Percentiles rank a stretch among this genome's conserved stretches.
Evolutionary conservation across 2,329 filamentous ascomycete genomes (phyloP).

Genomic region (Torrubiellomyces zombiae): DNA sequence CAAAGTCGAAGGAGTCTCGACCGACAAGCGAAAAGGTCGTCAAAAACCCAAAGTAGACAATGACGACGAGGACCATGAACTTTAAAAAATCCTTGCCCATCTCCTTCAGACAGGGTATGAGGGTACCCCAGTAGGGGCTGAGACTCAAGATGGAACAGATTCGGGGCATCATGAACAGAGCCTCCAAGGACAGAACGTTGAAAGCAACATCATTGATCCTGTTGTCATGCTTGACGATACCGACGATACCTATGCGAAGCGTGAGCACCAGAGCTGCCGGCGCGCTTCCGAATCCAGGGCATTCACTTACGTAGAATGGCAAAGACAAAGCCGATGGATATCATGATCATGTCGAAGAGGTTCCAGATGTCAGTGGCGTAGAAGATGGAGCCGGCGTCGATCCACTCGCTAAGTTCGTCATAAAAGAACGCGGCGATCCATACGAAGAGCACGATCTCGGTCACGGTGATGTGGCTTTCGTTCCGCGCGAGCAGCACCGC

Average conservation of each 20-base stretch:
- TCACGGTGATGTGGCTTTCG: slow-evolving; percentile 43
- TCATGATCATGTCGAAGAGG: slow-evolving; percentile 56
- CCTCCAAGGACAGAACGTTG: slow-evolving; percentile 77
- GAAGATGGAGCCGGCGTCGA: slow-evolving; percentile 73
- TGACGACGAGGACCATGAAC: slow-evolving; percentile 63
- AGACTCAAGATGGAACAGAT: slow-evolving; percentile 77
- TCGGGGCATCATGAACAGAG: slow-evolving; percentile 75
- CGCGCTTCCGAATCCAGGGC: too few relatives aligned
- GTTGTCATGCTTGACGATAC: slow-evolving; percentile 32
- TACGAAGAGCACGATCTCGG: slow-evolving; percentile 61
- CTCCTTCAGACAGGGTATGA: slow-evolving; percentile 81
- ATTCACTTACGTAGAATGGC: slow-evolving; percentile 47
- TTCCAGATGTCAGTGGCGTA: slow-evolving; percentile 77
- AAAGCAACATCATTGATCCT: slow-evolving; percentile 64
- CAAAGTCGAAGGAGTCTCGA: slow-evolving; percentile 47
- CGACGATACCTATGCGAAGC: slow-evolving; percentile 14
- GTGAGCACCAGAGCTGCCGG: too few relatives aligned
- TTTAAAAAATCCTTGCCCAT: slow-evolving; percentile 91
- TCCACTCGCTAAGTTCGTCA: slow-evolving; percentile 71
- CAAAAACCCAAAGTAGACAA: slow-evolving; percentile 75
- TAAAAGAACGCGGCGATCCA: slow-evolving; percentile 83
- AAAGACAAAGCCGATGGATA: slow-evolving; percentile 55
- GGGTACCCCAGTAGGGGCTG: slow-evolving; percentile 77
- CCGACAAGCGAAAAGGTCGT: slow-evolving; percentile 72
- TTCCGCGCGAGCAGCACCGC: slow-evolving; percentile 64